Conservation (phyloP, 345 rosid genomes). For the Pseudoturritis turrita region DNA sequence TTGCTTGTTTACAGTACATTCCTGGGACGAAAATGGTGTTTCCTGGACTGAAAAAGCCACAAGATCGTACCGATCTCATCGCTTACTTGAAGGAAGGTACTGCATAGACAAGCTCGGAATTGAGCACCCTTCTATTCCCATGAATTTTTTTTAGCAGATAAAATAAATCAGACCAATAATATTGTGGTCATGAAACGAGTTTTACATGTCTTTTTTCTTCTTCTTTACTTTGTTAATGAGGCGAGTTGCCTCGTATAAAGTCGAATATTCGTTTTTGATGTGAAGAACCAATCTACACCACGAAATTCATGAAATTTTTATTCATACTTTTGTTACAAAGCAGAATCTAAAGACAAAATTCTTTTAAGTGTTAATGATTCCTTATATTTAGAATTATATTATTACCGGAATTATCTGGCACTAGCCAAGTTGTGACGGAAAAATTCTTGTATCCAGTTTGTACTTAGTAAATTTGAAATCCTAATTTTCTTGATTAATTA, state of each 20-base stretch:
- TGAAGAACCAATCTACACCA: neutral
- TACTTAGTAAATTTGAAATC: no score
- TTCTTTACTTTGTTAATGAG: neutral
- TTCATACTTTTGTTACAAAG: neutral
- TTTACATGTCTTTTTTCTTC: neutral
- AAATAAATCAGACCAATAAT: slow-evolving; percentile 13
- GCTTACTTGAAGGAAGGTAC: slow-evolving; percentile 70
- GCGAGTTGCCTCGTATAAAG: slow-evolving; percentile 8
- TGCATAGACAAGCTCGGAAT: slow-evolving; percentile 23
- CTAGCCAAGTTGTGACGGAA: no score
- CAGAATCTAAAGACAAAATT: neutral
- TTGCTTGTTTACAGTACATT: slow-evolving; percentile 47
- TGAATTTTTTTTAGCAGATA: slow-evolving; percentile 8
- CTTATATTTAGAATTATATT: neutral
- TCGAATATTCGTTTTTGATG: slow-evolving; percentile 11
- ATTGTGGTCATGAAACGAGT: slow-evolving; percentile 13
- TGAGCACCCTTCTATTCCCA: neutral
- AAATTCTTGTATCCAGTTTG: no score
- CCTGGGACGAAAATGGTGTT: slow-evolving; percentile 89
- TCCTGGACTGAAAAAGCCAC: slow-evolving; percentile 82
- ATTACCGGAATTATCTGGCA: neutral
- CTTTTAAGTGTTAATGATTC: neutral
- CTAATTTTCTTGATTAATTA: no score
- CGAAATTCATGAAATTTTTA: neutral
- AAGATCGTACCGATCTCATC: slow-evolving; percentile 73